These are phyloP conservation scores for Suillus lakei DNA, from an alignment of 768 basidiomycete genomes.

Conservation along the genomic window DNA sequence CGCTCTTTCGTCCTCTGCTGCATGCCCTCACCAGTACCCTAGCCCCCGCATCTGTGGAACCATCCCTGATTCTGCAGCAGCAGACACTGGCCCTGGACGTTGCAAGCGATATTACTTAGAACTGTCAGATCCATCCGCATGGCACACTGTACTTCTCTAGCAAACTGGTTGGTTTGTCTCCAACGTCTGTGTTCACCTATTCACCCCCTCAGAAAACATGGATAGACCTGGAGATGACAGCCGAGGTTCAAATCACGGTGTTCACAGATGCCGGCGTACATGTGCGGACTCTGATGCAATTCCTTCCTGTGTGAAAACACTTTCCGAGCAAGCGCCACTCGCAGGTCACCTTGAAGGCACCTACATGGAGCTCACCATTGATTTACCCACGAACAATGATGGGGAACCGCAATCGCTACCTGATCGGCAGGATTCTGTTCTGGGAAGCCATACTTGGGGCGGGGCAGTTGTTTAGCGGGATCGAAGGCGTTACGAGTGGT, in stretches of 20 bases:
- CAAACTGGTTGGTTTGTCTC: neutral
- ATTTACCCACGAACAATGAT: neutral
- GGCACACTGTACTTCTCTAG: neutral
- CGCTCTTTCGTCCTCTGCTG: no score
- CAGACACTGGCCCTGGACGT: no score
- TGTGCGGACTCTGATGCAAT: neutral
- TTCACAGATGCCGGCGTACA: neutral
- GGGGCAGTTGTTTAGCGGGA: neutral
- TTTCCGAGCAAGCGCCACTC: neutral
- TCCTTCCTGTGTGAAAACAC: neutral
- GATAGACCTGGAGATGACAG: neutral
- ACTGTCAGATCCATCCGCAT: neutral
- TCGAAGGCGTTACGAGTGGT: neutral
- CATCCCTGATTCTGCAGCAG: no score
- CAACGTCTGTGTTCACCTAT: neutral
- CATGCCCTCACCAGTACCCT: no score
- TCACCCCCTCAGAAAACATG: neutral
- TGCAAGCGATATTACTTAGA: neutral
- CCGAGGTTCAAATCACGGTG: neutral
- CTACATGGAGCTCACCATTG: slow-evolving; percentile 1
- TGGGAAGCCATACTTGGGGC: neutral
- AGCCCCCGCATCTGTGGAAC: no score
- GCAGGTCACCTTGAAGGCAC: neutral
- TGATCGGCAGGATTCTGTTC: neutral
- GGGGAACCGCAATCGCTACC: neutral